A percentile compares a stretch with the other conserved stretches of the same genome.
Evolutionary conservation across 768 basidiomycete species (phyloP).

Genomic region (Porphyrellus cyaneotinctus): DNA sequence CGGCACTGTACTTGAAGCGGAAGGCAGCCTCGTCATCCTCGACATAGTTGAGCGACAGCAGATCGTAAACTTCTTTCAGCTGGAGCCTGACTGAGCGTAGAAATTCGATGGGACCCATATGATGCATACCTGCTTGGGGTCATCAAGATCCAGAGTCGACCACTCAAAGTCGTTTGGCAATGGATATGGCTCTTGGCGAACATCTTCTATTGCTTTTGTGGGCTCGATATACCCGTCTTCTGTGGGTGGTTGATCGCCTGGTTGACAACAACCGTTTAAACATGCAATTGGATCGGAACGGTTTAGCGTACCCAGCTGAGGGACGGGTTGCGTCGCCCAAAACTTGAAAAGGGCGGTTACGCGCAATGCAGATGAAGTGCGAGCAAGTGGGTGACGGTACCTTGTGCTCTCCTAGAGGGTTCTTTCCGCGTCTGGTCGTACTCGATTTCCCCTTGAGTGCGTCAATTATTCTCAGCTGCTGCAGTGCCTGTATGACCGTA

Average conservation of each 20-base stretch:
- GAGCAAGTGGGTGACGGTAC: constrained; percentile 38
- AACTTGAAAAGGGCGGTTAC: constrained; percentile 50
- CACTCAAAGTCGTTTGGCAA: constrained; percentile 93
- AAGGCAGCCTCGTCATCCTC: constrained; percentile 96
- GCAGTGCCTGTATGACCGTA: constrained; percentile 62
- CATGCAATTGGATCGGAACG: not conserved
- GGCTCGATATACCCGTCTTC: constrained; percentile 90
- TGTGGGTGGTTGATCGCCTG: constrained; percentile 59
- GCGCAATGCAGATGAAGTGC: constrained; percentile 1
- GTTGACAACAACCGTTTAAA: not conserved
- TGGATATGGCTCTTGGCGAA: constrained; percentile 84
- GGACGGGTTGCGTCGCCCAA: constrained; percentile 97
- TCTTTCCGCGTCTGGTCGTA: constrained; percentile 68
- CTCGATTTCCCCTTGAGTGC: constrained; percentile 79
- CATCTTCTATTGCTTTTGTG: constrained; percentile 66
- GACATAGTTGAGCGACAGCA: constrained; percentile 91
- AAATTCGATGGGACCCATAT: not conserved
- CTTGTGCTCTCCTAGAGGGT: constrained; percentile 86
- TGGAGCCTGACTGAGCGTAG: constrained; percentile 29
- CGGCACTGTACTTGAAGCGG: constrained; percentile 92
- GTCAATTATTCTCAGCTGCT: constrained; percentile 82
- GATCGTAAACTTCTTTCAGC: constrained; percentile 88
- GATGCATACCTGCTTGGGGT: constrained; percentile 60
- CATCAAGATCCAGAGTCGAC: constrained; percentile 74
- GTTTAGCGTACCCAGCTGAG: constrained; percentile 60